Evolutionary conservation across 176 grass and related monocot species (phyloP), one percentile per base, ranked within the genome.

Genomic region (Oryza glumipatula): DNA sequence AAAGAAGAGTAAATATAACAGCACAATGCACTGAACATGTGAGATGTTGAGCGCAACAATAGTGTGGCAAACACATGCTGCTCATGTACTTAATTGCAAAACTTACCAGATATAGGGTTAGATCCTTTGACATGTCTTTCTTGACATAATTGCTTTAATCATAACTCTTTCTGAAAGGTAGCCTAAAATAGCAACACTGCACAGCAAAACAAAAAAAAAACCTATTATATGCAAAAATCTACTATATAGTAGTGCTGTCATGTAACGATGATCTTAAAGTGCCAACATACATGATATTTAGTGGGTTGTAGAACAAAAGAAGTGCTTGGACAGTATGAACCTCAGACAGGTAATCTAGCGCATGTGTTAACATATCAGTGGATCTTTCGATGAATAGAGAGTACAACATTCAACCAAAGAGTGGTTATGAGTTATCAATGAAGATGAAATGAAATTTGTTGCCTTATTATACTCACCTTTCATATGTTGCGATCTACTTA

Each of bases 141-240:
- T 28, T 79, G 68, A 60, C 46, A 72, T 9, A 74, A 75, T 43
- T 21, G 9, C 10, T 81, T 81, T 58, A 63, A 81, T n/a, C 17
- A 56, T 73, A 73, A 22, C 35, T 56, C 6, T 67, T 46, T 79
- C 19, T 7, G 0, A 54, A 67, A 67, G 0, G 21, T 19, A 64
- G 44, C 14, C 68, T 16, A 84, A 47, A 47, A 73, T 23, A 73
- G 35, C 41, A 79, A 43, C 3, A 14, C 81, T 74, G 58, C 61
- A 88, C 44, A 68, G 49, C 6, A 67, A 78, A 79, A 67, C 22
- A 82, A 56, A 32, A 22, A 51, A 73, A 24, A 68, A 84, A 48
- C 35, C 68, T 79, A 56, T 65, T 73, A 16, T 58, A 44, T 68
- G 13, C 14, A 82, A 70, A 19, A 35, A 76, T 80, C 49, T 48